A percentile compares a stretch with the other conserved stretches of the same genome.
phyloP scores from a whole-genome alignment of 164 flowering plant species.

The Warburgia ugandensis region DNA sequence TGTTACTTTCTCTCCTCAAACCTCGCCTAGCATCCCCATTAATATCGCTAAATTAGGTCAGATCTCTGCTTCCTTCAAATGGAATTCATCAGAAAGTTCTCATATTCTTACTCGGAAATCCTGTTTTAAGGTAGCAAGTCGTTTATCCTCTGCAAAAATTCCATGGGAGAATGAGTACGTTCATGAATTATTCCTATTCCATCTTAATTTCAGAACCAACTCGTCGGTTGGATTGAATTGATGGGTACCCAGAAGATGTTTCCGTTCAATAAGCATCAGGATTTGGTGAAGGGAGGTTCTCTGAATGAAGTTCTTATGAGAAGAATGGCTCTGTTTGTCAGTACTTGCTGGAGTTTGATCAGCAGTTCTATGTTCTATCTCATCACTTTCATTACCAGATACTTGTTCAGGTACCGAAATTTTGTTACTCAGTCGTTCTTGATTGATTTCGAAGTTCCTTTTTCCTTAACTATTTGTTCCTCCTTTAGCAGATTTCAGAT shows the following conservation, averaged over 20 bases:
- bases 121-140: constrained; percentile 17
- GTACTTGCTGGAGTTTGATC: constrained; percentile 32
- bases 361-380: constrained; percentile 17
- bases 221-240: constrained; percentile 3
- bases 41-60: constrained; percentile 4
- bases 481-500: constrained; percentile 18
- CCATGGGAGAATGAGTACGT: constrained; percentile 5
- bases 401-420: constrained; percentile 29
- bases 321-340: constrained; percentile 23
- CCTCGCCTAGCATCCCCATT: constrained; percentile 3
- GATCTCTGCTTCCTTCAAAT: constrained; percentile 1
- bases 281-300: constrained; percentile 12
- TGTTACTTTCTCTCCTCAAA: constrained; percentile 7
- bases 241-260: constrained; percentile 7
- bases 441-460: not conserved
- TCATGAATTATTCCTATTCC: not conserved
- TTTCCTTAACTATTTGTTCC: not conserved
- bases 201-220: constrained; percentile 7
- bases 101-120: too few species aligned
- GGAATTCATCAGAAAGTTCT: too few species aligned
- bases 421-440: not conserved
- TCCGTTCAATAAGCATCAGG: constrained; percentile 7
- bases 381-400: constrained; percentile 20
- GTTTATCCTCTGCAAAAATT: not conserved
- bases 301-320: constrained; percentile 13